phyloP scores from a whole-genome alignment of 116 monocot genomes.

The Zostera marina region DNA sequence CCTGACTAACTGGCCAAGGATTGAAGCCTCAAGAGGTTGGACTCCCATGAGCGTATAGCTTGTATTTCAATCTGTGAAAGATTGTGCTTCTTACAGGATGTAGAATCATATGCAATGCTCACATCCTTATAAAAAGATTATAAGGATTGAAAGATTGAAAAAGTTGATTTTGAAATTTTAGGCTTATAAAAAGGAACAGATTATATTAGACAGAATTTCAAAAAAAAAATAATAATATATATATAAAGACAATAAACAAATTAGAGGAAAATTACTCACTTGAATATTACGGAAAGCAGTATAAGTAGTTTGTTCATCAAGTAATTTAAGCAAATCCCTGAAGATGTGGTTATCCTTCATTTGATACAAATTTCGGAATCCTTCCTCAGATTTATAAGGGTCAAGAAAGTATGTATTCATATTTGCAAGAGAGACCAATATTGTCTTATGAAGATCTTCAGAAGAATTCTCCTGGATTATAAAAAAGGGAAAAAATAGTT shows the following conservation, averaged over 20 bases:
- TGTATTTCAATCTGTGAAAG: too few species aligned
- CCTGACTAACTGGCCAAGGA: too few species aligned
- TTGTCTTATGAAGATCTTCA: slow-evolving; percentile 27
- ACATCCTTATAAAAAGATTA: too few species aligned
- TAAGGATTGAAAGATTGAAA: too few species aligned
- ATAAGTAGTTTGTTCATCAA: slow-evolving; percentile 30
- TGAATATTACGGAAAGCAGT: slow-evolving; percentile 13
- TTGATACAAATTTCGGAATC: slow-evolving; percentile 55
- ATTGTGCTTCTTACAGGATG: too few species aligned
- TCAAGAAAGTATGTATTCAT: slow-evolving; percentile 49
- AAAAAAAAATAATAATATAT: background rate
- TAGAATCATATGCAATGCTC: too few species aligned
- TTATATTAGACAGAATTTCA: background rate
- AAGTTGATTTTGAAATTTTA: too few species aligned
- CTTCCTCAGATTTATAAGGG: slow-evolving; percentile 42
- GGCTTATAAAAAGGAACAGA: too few species aligned
- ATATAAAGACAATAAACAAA: background rate
- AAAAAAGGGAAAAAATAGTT: background rate
- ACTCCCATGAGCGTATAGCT: too few species aligned
- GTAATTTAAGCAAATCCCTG: slow-evolving; percentile 42
- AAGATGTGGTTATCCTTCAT: slow-evolving; percentile 73
- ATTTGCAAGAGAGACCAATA: slow-evolving; percentile 16
- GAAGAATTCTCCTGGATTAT: slow-evolving; percentile 28
- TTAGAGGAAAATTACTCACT: slow-evolving; percentile 16
- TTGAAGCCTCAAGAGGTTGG: too few species aligned